A percentile compares a stretch with the other conserved stretches of the same genome.
Conservation (phyloP, 2,329 filamentous ascomycete genomes). For the Clarireedia monteithiana region DNA sequence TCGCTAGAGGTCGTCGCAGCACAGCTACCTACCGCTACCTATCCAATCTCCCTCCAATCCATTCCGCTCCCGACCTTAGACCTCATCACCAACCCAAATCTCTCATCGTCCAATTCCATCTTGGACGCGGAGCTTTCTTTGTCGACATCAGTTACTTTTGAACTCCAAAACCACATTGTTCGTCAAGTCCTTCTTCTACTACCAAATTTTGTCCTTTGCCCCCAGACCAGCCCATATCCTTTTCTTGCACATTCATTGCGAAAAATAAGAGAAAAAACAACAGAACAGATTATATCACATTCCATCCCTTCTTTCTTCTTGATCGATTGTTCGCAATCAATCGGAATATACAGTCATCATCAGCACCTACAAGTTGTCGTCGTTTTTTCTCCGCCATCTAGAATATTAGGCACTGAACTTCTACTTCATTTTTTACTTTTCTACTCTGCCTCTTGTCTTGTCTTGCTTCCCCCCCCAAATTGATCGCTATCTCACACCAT, state of each 20-base stretch:
- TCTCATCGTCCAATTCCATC: neutral
- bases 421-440: slow-evolving; percentile 16
- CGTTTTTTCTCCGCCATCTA: slow-evolving; percentile 15
- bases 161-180: slow-evolving; percentile 18
- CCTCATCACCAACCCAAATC: no score
- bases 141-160: neutral
- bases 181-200: slow-evolving; percentile 24
- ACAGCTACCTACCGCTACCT: slow-evolving; percentile 3
- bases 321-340: neutral
- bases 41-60: neutral
- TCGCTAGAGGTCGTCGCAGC: neutral
- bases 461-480: slow-evolving; percentile 4
- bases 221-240: slow-evolving; percentile 17
- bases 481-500: slow-evolving; percentile 5
- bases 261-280: slow-evolving; percentile 2
- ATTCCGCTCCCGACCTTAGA: neutral
- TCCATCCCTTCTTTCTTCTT: slow-evolving; percentile 5
- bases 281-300: neutral
- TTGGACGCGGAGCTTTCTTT: neutral
- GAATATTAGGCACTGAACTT: slow-evolving; percentile 16
- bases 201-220: slow-evolving; percentile 21
- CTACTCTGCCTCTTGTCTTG: slow-evolving; percentile 5
- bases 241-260: slow-evolving; percentile 19
- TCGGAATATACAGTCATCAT: slow-evolving; percentile 10
- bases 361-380: slow-evolving; percentile 15